Evolutionary conservation across 2,329 filamentous ascomycete species (phyloP).

Genomic region (Epichloe hybrida): DNA sequence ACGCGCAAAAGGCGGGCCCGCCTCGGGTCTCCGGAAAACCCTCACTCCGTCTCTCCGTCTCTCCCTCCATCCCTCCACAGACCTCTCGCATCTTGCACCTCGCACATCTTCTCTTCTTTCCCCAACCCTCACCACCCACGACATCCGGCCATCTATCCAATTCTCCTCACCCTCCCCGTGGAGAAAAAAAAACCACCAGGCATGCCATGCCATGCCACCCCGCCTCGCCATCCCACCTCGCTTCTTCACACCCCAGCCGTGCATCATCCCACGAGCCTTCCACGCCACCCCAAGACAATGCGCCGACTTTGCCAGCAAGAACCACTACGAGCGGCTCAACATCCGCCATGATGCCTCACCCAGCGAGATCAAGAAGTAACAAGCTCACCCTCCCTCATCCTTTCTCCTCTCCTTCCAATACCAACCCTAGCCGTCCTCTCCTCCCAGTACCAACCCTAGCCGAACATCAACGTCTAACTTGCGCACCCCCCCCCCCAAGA

Average conservation of each 20-base stretch:
- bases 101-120: too few species aligned
- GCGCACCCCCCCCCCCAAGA: constrained; percentile 18
- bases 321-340: constrained; percentile 73
- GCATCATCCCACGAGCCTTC: constrained; percentile 13
- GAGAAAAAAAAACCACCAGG: constrained; percentile 24
- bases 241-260: constrained; percentile 7
- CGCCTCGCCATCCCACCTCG: constrained; percentile 10
- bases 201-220: constrained; percentile 39
- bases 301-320: constrained; percentile 23
- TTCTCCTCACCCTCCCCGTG: not conserved
- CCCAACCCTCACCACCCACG: too few species aligned
- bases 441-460: too few species aligned
- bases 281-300: not conserved
- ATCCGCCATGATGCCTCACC: constrained; percentile 56
- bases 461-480: not conserved
- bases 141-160: too few species aligned
- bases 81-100: too few species aligned
- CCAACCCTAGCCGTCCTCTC: too few species aligned
- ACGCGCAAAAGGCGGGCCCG: too few species aligned
- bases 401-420: too few species aligned
- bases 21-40: too few species aligned
- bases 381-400: not conserved
- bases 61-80: too few species aligned
- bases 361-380: constrained; percentile 71
- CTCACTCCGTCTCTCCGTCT: too few species aligned